phyloP scores from a whole-genome alignment of 805 yeast species.

The Dipodascopsis tothii region DNA sequence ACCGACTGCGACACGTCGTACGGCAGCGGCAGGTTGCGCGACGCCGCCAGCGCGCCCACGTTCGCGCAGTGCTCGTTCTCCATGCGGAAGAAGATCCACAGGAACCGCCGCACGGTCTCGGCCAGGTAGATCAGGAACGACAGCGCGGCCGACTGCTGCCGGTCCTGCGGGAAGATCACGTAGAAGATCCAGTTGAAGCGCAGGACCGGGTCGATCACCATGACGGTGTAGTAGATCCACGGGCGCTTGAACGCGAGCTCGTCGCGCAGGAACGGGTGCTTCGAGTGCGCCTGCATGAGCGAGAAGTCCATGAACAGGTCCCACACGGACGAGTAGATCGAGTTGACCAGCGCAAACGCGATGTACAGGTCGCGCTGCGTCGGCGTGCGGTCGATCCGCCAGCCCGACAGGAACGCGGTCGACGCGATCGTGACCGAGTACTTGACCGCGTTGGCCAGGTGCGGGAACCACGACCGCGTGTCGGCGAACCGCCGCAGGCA shows the following conservation, averaged over 20 bases:
- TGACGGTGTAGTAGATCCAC: slow-evolving; percentile 63
- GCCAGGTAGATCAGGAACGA: slow-evolving; percentile 77
- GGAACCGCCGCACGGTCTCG: slow-evolving; percentile 71
- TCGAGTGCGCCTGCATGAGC: slow-evolving; percentile 57
- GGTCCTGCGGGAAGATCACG: slow-evolving; percentile 63
- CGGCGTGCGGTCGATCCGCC: slow-evolving; percentile 51
- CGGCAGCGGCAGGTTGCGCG: slow-evolving; percentile 81
- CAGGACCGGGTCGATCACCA: slow-evolving; percentile 61
- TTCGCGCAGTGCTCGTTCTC: slow-evolving; percentile 95
- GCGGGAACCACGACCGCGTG: slow-evolving; percentile 94
- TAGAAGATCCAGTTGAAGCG: slow-evolving; percentile 92
- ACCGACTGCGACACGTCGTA: slow-evolving; percentile 41
- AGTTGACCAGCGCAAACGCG: slow-evolving; percentile 64
- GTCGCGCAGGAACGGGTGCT: slow-evolving; percentile 56
- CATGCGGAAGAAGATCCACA: slow-evolving; percentile 89
- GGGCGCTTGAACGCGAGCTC: slow-evolving; percentile 57
- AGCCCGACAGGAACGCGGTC: slow-evolving; percentile 66
- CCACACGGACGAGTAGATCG: slow-evolving; percentile 68
- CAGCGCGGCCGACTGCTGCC: slow-evolving; percentile 81
- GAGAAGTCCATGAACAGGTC: slow-evolving; percentile 97
- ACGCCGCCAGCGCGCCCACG: slow-evolving; percentile 75
- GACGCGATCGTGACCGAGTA: slow-evolving; percentile 61
- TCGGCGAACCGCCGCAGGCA: slow-evolving; percentile 87
- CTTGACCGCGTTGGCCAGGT: slow-evolving; percentile 78
- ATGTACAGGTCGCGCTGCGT: slow-evolving; percentile 54